Conservation (phyloP, 2,329 filamentous ascomycete species). For the Pseudocercospora vitis region DNA sequence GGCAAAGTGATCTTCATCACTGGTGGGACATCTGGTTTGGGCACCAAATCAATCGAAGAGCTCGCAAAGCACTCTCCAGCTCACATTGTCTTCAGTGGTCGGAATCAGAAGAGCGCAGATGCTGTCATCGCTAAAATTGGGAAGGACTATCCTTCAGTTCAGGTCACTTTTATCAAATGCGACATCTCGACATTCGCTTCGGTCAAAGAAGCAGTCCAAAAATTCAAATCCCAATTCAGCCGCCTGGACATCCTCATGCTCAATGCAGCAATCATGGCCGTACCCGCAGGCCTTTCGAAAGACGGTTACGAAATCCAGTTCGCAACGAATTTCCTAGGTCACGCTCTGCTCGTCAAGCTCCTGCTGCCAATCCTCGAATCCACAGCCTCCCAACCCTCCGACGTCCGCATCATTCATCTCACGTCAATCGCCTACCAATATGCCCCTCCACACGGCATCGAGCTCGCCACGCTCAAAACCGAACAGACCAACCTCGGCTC, state of each 20-base stretch:
- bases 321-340: constrained; percentile 37
- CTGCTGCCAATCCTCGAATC: constrained; percentile 39
- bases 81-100: constrained; percentile 50
- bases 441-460: constrained; percentile 7
- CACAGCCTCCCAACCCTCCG: constrained; percentile 43
- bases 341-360: constrained; percentile 32
- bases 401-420: constrained; percentile 47
- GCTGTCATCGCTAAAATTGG: constrained; percentile 45
- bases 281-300: constrained; percentile 36
- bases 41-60: constrained; percentile 47
- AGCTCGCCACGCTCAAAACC: constrained; percentile 6
- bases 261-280: constrained; percentile 44
- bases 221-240: constrained; percentile 30
- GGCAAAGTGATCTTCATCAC: constrained; percentile 48
- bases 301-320: constrained; percentile 42
- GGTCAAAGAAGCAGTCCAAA: constrained; percentile 46
- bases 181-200: constrained; percentile 54
- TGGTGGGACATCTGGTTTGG: constrained; percentile 51
- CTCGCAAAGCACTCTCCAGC: constrained; percentile 47
- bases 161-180: constrained; percentile 48
- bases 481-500: constrained; percentile 15
- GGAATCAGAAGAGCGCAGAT: constrained; percentile 45
- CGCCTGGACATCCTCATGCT: constrained; percentile 46
- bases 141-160: constrained; percentile 36
- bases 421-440: constrained; percentile 17